A percentile compares a stretch with the other conserved stretches of the same genome.
Evolutionary conservation across 2,329 filamentous ascomycete genomes (phyloP).

Genomic region (Aspergillus arachidicola): DNA sequence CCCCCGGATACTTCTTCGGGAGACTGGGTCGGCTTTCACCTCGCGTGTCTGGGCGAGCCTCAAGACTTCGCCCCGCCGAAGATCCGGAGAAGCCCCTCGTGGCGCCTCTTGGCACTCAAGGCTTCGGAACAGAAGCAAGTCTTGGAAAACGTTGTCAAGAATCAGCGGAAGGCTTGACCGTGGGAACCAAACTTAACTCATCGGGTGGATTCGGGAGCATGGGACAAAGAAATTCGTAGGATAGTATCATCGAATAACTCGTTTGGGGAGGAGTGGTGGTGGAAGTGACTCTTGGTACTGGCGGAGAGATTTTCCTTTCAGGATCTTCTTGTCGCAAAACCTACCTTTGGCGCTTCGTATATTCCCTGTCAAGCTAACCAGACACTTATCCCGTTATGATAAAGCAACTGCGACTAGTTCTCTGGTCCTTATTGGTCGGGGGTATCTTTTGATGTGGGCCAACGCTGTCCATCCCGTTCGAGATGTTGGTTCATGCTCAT

Average conservation of each 20-base stretch:
- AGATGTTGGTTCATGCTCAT: not conserved
- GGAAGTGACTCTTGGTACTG: not conserved
- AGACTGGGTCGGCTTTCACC: not conserved
- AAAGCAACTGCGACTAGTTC: not conserved
- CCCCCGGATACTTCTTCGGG: not conserved
- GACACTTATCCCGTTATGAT: not conserved
- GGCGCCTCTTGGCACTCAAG: not conserved
- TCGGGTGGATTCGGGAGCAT: not conserved
- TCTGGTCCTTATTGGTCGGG: not conserved
- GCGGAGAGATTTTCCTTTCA: not conserved
- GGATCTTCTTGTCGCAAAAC: not conserved
- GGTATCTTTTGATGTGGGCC: not conserved
- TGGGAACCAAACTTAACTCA: not conserved
- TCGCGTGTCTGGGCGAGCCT: not conserved
- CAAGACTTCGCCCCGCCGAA: not conserved
- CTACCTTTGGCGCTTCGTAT: not conserved
- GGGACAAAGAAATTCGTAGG: not conserved
- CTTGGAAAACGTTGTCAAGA: not conserved
- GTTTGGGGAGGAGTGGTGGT: not conserved
- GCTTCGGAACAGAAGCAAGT: slow-evolving; percentile 1
- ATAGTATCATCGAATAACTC: too few relatives aligned
- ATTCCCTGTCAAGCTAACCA: not conserved
- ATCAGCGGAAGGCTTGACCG: not conserved
- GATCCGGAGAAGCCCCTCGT: not conserved
- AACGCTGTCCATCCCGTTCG: not conserved